These are phyloP conservation scores for Isabelozyma gotoi DNA, from an alignment of 805 yeast species.

Conservation along the genomic window DNA sequence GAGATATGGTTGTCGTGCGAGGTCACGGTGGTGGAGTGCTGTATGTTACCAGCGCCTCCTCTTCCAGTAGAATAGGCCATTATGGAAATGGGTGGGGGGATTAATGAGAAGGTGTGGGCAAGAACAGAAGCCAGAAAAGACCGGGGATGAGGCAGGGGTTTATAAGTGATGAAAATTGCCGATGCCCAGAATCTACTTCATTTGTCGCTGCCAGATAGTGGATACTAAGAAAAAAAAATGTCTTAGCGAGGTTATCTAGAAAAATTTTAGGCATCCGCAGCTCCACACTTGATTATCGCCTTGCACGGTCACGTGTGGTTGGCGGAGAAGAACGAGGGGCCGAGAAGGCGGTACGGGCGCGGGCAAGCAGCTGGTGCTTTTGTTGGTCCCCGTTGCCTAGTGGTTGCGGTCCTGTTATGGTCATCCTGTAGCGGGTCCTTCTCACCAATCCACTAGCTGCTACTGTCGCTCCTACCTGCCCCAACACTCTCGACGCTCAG, in stretches of 20 bases:
- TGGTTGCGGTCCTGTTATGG: too few relatives aligned
- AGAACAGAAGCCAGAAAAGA: neutral
- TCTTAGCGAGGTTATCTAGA: neutral
- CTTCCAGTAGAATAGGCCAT: slow-evolving; percentile 36
- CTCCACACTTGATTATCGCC: neutral
- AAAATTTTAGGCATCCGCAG: neutral
- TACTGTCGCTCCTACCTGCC: too few relatives aligned
- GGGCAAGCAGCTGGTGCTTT: too few relatives aligned
- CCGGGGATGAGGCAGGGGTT: neutral
- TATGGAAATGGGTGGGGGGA: neutral
- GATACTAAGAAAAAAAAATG: neutral
- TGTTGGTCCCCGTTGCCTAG: too few relatives aligned
- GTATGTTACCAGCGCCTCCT: slow-evolving; percentile 40
- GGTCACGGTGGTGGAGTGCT: slow-evolving; percentile 13
- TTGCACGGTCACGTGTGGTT: too few relatives aligned
- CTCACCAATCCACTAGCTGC: too few relatives aligned
- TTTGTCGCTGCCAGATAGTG: neutral
- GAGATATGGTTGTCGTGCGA: slow-evolving; percentile 15
- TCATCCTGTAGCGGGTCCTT: too few relatives aligned
- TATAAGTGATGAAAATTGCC: neutral
- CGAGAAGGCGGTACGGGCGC: too few relatives aligned
- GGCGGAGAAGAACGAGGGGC: too few relatives aligned
- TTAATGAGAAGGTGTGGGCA: neutral
- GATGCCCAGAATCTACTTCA: neutral
- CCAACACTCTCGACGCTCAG: too few relatives aligned